Evolutionary conservation across 164 flowering plant genomes (phyloP), one percentile per base, ranked within the genome.

Genomic region (Stephania cephalantha): DNA sequence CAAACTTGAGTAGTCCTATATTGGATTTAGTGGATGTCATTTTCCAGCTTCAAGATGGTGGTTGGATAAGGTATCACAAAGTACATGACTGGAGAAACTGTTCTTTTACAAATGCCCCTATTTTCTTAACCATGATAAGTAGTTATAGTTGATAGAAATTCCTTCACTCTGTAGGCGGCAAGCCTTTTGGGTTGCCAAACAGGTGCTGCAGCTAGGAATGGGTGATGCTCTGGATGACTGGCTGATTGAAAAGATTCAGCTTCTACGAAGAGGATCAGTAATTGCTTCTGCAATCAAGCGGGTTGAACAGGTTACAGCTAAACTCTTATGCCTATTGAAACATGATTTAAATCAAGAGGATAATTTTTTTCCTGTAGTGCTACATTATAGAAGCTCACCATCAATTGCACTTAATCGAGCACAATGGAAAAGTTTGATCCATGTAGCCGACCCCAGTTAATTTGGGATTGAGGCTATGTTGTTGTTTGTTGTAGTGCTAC

Each of bases 141-240:
- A 69, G 44, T 42, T 44, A 18, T 61, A 18, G 66, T 61, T 69
- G 61, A 42, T 10, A 2, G 48, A 50, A 35, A 58, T 58, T 73
- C 22, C 29, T 78, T 71, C 20, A 55, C 71, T 61, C 67, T 71
- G 15, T 82, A 96, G 99, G 87, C 85, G 98, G 74, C 88, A 96
- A 78, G 96, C 95, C 17, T 94, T 96, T 75, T 96, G 99, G 99
- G 93, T 94, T 71, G 98, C 88, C 71, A 96, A 96, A 81, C 99
- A 96, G 82, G 85, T 96, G n/a, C 80, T 96, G 86, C 99, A 96
- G 71, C 82, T 96, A 68, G 99, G 99, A 74, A 96, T 96, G 99
- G 97, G 98, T 72, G 99, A 96, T 90, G 99, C 99, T 20, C 87
- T 96, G 71, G 99, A 96, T 86, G 99, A 96, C 79, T 96, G 99